Evolutionary conservation across 306 rosid species (phyloP), one percentile per base, ranked within the genome.

Genomic region (Sicyos edulis): DNA sequence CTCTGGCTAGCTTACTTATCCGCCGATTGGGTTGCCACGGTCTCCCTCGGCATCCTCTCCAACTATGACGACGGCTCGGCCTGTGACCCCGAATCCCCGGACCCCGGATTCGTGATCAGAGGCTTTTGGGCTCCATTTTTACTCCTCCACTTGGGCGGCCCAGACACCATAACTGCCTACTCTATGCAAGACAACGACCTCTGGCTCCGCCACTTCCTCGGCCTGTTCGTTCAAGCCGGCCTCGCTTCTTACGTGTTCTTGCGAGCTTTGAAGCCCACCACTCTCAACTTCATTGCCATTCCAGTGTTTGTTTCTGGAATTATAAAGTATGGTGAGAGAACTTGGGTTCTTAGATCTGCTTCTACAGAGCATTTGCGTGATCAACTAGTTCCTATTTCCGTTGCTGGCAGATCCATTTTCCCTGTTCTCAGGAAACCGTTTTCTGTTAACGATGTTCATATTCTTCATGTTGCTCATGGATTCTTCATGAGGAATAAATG

Each of bases 401-500:
- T 50, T 13, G 53, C 53, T 50, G 53, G 53, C n/a, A 50, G 53
- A 14, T 53, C 57, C 1, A 16, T 16, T 1, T 53, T 53, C 20
- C 57, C 57, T 51, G 19, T 45, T 5, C 7, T 6, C 6, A 16
- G 15, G 7, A 15, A 13, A 15, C 8, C 10, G 10, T 2, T 20
- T n/a, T 20, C 0, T 53, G 6, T 16, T 7, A 6, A 9, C 1
- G 57, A 53, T 8, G 10, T 53, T 16, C 20, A n/a, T 0, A n/a
- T 53, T 20, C 20, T 53, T 20, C 57, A n/a, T n/a, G 2, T 53
- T 21, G 85, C 83, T 51, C 69, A 71, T 51, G 40, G 56, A 51
- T 82, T 83, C 78, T 76, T 78, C 53, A 0, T 15, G n/a, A 71
- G 56, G 57, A 78, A 80, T 22, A 34, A 72, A 75, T 34, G 68